Percentiles rank a stretch among this genome's conserved stretches.
phyloP scores from a whole-genome alignment of 306 rosid genomes.

The Quercus gilva region DNA sequence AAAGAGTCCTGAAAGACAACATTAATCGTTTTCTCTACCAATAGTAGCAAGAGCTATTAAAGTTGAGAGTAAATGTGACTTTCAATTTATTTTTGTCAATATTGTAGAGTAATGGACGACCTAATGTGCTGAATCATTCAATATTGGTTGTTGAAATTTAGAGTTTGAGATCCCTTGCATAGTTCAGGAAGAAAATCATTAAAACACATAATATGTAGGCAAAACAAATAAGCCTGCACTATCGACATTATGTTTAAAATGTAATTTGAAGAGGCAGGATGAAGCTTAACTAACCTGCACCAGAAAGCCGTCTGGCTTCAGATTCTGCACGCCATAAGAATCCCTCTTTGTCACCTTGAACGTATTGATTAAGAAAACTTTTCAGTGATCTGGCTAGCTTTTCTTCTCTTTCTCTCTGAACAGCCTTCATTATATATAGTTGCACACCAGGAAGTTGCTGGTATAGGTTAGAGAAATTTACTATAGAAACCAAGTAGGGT shows the following conservation, averaged over 20 bases:
- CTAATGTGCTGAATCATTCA: background rate
- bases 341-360: slow-evolving; percentile 69
- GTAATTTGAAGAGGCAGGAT: background rate
- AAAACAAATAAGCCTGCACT: background rate
- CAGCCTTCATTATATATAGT: slow-evolving; percentile 47
- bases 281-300: slow-evolving; percentile 52
- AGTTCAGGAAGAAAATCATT: background rate
- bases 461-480: slow-evolving; percentile 10
- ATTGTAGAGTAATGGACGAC: background rate
- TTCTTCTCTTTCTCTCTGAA: slow-evolving; percentile 92
- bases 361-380: slow-evolving; percentile 64
- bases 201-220: background rate
- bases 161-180: background rate
- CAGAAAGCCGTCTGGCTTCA: slow-evolving; percentile 82
- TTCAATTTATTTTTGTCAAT: background rate
- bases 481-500: background rate
- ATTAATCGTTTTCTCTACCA: background rate
- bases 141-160: background rate
- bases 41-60: background rate
- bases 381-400: slow-evolving; percentile 61
- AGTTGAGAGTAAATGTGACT: background rate
- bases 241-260: background rate
- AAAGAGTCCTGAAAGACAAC: background rate
- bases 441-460: slow-evolving; percentile 41
- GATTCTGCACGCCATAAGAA: slow-evolving; percentile 71